Evolutionary conservation across 2,329 filamentous ascomycete genomes (phyloP), one percentile per base, ranked within the genome.

Genomic region (Alternaria postmessia): DNA sequence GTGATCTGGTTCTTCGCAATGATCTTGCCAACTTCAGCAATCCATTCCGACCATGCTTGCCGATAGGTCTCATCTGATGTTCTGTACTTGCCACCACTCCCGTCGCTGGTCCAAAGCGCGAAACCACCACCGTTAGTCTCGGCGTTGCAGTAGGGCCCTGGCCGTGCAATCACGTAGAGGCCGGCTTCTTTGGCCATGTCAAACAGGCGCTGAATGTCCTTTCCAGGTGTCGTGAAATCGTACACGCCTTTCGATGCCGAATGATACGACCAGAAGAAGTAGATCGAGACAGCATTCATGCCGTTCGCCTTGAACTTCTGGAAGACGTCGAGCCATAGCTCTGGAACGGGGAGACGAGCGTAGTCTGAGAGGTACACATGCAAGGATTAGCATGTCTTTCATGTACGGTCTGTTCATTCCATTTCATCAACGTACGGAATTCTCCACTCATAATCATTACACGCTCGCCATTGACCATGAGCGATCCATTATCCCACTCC

Each of bases 241-340:
- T 81, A 84, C 5, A 75, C 72, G 18, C 75, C 82, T 64, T 76
- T 78, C 12, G 79, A 81, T 7, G 78, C 73, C 41, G 78, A 82
- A 66, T 83, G 82, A 58, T 83, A 84, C 4, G 80, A 83, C 81
- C 82, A 84, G 72, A 83, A 84, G 65, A 84, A 83, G 71, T 83
- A 84, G 32, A 83, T 73, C 59, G 80, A 76, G 24, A 86, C 77
- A 16, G 84, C 76, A 70, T 86, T 86, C 70, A 85, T 84, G 0
- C 84, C 84, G 65, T 81, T 83, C 8, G 84, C 82, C 62, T 81
- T 80, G 60, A 85, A 79, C 59, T 86, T 86, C 53, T 86, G 83
- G 57, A 86, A 84, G 34, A 86, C 81, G 63, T 86, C 84, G 38
- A 83, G 66, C 74, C 85, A 86, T 26, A 86, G 65, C 52, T 85